These are phyloP conservation scores for Gossypium anomalum DNA, from an alignment of 345 rosid genomes.

Conservation along the genomic window DNA sequence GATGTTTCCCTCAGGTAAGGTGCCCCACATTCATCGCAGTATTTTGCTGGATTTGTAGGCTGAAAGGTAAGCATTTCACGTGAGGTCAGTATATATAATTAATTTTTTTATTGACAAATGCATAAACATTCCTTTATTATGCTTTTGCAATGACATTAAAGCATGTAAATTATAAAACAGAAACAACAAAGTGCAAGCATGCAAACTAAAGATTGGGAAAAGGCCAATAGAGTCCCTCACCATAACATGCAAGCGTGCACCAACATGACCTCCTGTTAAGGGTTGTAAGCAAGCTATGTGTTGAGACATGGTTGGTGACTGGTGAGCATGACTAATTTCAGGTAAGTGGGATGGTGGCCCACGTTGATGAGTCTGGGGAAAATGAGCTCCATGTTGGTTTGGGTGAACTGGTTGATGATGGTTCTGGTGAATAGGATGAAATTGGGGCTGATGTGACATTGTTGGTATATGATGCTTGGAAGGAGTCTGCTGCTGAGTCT, in stretches of 20 bases:
- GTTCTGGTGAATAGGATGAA: conserved; percentile 62
- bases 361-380: conserved; percentile 63
- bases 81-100: neutral
- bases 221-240: conserved; percentile 30
- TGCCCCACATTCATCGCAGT: conserved; percentile 86
- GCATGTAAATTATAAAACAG: neutral
- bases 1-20: conserved; percentile 81
- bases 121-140: neutral
- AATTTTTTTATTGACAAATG: neutral
- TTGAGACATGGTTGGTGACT: conserved; percentile 66
- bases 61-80: conserved; percentile 22
- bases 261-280: conserved; percentile 54
- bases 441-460: conserved; percentile 61
- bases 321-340: conserved; percentile 65
- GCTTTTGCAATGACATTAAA: neutral
- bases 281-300: conserved; percentile 87
- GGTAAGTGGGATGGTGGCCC: conserved; percentile 47
- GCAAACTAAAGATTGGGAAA: neutral
- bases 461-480: conserved; percentile 66
- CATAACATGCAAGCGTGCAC: conserved; percentile 63
- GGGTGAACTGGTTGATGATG: conserved; percentile 63
- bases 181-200: neutral
- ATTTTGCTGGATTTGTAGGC: conserved; percentile 71
- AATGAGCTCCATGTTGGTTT: conserved; percentile 55
- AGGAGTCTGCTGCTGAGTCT: conserved; percentile 55